phyloP scores from a whole-genome alignment of 352 stramenopile species.

The Pythium dissimile region DNA sequence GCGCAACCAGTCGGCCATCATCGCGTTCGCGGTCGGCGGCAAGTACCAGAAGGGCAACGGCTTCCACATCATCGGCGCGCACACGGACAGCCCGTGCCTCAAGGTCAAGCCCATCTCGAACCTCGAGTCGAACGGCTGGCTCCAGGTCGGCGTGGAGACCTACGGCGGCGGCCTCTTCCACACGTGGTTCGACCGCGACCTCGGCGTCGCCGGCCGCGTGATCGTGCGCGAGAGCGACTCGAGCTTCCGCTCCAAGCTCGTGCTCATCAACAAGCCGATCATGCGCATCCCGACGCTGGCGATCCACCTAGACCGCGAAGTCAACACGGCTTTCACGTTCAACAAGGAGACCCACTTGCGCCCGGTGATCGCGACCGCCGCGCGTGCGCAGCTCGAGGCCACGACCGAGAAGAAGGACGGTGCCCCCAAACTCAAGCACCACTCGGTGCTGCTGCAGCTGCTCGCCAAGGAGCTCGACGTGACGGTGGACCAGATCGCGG shows the following conservation, averaged over 20 bases:
- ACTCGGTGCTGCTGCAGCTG: constrained; percentile 90
- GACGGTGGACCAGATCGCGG: constrained; percentile 86
- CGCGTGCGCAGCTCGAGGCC: constrained; percentile 86
- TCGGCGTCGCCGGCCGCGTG: constrained; percentile 91
- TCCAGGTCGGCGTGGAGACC: constrained; percentile 82
- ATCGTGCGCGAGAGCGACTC: constrained; percentile 84
- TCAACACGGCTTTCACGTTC: constrained; percentile 89
- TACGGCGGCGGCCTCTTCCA: constrained; percentile 94
- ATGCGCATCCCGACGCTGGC: constrained; percentile 96
- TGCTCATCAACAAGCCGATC: constrained; percentile 94
- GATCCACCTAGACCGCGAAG: constrained; percentile 95
- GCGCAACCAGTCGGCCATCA: constrained; percentile 93
- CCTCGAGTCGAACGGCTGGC: constrained; percentile 76
- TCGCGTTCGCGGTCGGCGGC: constrained; percentile 93
- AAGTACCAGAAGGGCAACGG: constrained; percentile 90
- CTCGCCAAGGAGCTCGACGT: constrained; percentile 90
- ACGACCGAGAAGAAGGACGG: constrained; percentile 48
- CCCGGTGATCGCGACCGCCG: constrained; percentile 87
- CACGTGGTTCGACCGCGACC: constrained; percentile 98
- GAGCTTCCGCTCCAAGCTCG: constrained; percentile 69
- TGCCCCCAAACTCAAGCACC: constrained; percentile 74
- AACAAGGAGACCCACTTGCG: constrained; percentile 97
- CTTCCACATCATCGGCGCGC: constrained; percentile 96
- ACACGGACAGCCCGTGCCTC: constrained; percentile 96
- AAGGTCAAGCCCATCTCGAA: constrained; percentile 95